Base-by-base conservation (phyloP, 495 filamentous ascomycete species). In the Aspergillus nidulans region DNA sequence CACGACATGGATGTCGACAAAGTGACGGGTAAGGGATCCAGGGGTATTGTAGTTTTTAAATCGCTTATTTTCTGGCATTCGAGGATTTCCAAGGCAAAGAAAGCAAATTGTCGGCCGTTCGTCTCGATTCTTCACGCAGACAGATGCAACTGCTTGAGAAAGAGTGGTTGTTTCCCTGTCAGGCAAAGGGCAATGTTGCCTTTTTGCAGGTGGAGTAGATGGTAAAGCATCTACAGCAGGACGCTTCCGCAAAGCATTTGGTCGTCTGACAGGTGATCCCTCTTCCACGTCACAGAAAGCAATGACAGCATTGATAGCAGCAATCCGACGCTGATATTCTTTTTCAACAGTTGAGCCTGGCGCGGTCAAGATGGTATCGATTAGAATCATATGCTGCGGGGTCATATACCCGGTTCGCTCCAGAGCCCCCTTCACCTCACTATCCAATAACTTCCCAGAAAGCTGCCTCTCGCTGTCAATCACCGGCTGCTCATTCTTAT, bases 401-500 rank as follows among this genome's bases (percentile, higher is more conserved):
- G 57, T 55, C 25, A 68, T 62, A 23, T 56, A 61, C 13, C 60
- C 52, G 7, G 32, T 59, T n/a, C 43, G 23, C 46, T 68, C 19
- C 12, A 70, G 41, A 3, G 61, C 41, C 9, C 43, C 59, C 28
- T 50, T 62, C 6, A 63, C 64, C 49, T 67, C 43, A 34, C 54
- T 39, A 41, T 67, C 44, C 2, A 71, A 43, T 23, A 71, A 19
- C 39, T 62, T 63, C 50, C 67, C 63, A 25, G 65, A 50, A 10
- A 71, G 58, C 53, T 72, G 42, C 53, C 52, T 43, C 44, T 70
- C 47, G 20, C 53, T 61, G 48, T 73, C 58, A 40, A 69, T 68
- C 39, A 73, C 62, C 26, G 56, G 63, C 56, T 73, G 53, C 32
- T 71, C 51, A 23, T 68, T 68, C 40, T 68, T 68, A 52, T 69